Evolutionary conservation across 2,329 filamentous ascomycete species (phyloP).

Genomic region (Cordyceps fumosorosea): DNA sequence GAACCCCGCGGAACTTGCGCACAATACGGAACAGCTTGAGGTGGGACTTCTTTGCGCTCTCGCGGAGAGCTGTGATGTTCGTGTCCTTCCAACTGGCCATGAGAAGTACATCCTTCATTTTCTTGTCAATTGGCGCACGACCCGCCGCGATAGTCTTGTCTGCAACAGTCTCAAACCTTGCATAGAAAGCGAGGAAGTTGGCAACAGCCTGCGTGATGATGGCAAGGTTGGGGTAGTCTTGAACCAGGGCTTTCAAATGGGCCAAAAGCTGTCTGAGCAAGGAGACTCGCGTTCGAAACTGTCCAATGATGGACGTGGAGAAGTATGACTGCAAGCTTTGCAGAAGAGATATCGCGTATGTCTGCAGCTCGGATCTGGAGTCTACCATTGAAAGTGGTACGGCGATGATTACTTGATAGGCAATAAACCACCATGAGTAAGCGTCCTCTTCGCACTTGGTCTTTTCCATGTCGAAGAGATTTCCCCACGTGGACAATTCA

Average conservation of each 20-base stretch:
- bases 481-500: conserved; percentile 87
- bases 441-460: conserved; percentile 71
- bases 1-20: conserved; percentile 75
- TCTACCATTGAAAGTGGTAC: conserved; percentile 62
- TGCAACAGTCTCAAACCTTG: conserved; percentile 61
- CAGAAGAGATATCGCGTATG: conserved; percentile 64
- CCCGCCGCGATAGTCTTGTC: conserved; percentile 59
- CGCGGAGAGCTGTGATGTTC: conserved; percentile 81
- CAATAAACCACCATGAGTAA: conserved; percentile 91
- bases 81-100: conserved; percentile 97
- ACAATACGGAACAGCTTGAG: conserved; percentile 87
- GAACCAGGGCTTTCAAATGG: conserved; percentile 56
- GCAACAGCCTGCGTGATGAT: conserved; percentile 58
- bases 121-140: conserved; percentile 74
- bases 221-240: conserved; percentile 51
- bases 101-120: conserved; percentile 87
- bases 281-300: conserved; percentile 66
- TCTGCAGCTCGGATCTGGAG: conserved; percentile 49
- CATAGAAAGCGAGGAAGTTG: conserved; percentile 73
- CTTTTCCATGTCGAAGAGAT: conserved; percentile 77
- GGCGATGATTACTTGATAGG: conserved; percentile 81
- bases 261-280: conserved; percentile 60
- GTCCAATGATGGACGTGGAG: conserved; percentile 69
- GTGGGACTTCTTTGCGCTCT: conserved; percentile 86
- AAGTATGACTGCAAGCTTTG: conserved; percentile 75